A percentile compares a stretch with the other conserved stretches of the same genome.
phyloP scores from a whole-genome alignment of 1,284 basidiomycete genomes.

The Sporisorium scitamineum region DNA sequence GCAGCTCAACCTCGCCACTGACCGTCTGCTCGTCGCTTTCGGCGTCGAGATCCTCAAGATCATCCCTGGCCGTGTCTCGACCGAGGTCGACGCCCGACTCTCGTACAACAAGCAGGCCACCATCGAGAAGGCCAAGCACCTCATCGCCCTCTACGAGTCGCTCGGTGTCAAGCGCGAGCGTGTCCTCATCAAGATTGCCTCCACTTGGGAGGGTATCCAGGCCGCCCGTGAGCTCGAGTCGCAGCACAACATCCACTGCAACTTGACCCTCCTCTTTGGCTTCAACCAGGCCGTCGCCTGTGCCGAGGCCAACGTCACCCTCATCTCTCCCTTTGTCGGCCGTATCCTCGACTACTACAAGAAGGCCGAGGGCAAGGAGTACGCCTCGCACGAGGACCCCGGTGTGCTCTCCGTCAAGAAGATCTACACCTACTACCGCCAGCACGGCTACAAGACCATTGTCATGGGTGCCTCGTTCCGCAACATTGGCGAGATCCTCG shows the following conservation, averaged over 20 bases:
- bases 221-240: constrained; percentile 93
- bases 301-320: constrained; percentile 95
- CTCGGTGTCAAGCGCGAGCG: constrained; percentile 92
- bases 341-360: constrained; percentile 73
- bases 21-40: constrained; percentile 95
- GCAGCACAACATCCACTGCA: constrained; percentile 92
- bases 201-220: constrained; percentile 99
- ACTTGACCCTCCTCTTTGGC: constrained; percentile 97
- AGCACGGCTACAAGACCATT: constrained; percentile 97
- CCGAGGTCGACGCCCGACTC: constrained; percentile 96
- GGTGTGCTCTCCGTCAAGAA: constrained; percentile 94
- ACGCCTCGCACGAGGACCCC: constrained; percentile 79
- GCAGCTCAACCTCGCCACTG: constrained; percentile 77
- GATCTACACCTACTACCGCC: constrained; percentile 98
- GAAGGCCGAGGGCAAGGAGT: constrained; percentile 66
- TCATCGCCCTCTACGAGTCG: constrained; percentile 93
- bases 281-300: constrained; percentile 98
- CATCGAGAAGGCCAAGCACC: constrained; percentile 84
- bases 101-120: constrained; percentile 95
- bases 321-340: constrained; percentile 99
- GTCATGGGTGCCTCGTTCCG: constrained; percentile 99
- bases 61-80: constrained; percentile 98
- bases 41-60: constrained; percentile 94
- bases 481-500: constrained; percentile 89
- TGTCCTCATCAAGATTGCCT: constrained; percentile 95